Percentiles rank a stretch among this genome's conserved stretches.
Conservation (phyloP, 2,329 filamentous ascomycete genomes). For the Colletotrichum theobromicola region DNA sequence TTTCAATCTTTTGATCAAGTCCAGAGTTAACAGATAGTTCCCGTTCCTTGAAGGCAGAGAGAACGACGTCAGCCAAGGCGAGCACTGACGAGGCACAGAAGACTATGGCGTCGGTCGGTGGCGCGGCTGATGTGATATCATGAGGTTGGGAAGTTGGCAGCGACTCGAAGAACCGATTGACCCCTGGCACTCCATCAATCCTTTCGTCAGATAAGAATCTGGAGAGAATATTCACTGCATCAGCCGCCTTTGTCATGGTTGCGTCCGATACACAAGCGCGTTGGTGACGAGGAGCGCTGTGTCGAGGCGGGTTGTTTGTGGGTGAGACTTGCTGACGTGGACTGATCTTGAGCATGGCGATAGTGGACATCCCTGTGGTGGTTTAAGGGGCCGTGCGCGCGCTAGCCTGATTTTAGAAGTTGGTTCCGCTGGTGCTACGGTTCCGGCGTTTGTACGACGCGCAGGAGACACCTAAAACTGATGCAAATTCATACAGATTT, state of each 20-base stretch:
- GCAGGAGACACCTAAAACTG: too few relatives aligned
- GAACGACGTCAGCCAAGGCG: slow-evolving; percentile 7
- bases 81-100: slow-evolving; percentile 19
- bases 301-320: not conserved
- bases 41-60: not conserved
- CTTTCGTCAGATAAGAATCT: slow-evolving; percentile 6
- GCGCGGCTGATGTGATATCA: not conserved
- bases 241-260: not conserved
- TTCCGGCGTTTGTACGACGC: not conserved
- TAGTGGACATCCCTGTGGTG: not conserved
- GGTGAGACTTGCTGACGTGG: not conserved
- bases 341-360: not conserved
- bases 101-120: slow-evolving; percentile 11
- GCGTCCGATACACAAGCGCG: not conserved
- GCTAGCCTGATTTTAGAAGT: not conserved
- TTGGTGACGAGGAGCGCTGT: not conserved
- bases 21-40: not conserved
- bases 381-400: not conserved
- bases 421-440: not conserved
- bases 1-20: not conserved
- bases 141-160: not conserved
- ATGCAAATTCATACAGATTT: too few relatives aligned
- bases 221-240: slow-evolving; percentile 7
- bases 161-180: not conserved
- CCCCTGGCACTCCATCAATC: not conserved